Percentiles rank a stretch among this genome's conserved stretches.
These are phyloP conservation scores for Lachnellula willkommii DNA, from an alignment of 2,329 filamentous ascomycete genomes.

Conservation along the genomic window DNA sequence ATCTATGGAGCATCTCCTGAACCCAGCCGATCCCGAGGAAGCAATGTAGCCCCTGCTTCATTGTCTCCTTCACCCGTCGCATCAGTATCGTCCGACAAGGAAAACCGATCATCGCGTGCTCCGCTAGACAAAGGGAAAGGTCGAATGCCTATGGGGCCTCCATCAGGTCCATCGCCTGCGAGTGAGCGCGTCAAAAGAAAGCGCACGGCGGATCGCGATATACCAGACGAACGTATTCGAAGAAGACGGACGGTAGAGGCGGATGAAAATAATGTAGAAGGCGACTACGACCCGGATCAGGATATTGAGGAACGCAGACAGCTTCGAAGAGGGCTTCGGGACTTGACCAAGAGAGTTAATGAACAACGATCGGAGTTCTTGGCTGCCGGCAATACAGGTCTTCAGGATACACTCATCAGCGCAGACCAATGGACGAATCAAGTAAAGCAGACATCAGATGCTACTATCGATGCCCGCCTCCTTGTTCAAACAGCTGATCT, in stretches of 20 bases:
- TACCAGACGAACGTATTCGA: conserved; percentile 16
- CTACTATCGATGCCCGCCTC: conserved; percentile 82
- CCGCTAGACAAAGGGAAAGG: conserved; percentile 39
- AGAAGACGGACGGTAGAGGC: conserved; percentile 28
- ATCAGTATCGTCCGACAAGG: conserved; percentile 43
- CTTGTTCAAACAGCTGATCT: conserved; percentile 77
- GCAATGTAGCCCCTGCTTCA: conserved; percentile 10
- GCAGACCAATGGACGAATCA: conserved; percentile 61
- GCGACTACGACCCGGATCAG: conserved; percentile 76
- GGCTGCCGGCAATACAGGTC: conserved; percentile 56
- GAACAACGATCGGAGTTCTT: conserved; percentile 71
- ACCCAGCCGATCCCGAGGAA: conserved; percentile 16
- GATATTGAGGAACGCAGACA: conserved; percentile 65
- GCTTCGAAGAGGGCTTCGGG: conserved; percentile 64
- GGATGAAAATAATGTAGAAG: conserved; percentile 30
- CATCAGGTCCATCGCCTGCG: conserved; percentile 9
- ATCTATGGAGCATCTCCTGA: conserved; percentile 29
- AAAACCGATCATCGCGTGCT: conserved; percentile 35
- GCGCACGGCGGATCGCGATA: conserved; percentile 18
- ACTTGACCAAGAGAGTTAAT: conserved; percentile 52
- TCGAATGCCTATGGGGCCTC: conserved; percentile 34
- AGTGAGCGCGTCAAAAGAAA: conserved; percentile 22
- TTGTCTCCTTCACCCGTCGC: conserved; percentile 32
- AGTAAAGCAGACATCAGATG: conserved; percentile 85
- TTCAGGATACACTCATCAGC: conserved; percentile 60